phyloP scores from a whole-genome alignment of 768 basidiomycete species.

The Tephrocybe sp. region DNA sequence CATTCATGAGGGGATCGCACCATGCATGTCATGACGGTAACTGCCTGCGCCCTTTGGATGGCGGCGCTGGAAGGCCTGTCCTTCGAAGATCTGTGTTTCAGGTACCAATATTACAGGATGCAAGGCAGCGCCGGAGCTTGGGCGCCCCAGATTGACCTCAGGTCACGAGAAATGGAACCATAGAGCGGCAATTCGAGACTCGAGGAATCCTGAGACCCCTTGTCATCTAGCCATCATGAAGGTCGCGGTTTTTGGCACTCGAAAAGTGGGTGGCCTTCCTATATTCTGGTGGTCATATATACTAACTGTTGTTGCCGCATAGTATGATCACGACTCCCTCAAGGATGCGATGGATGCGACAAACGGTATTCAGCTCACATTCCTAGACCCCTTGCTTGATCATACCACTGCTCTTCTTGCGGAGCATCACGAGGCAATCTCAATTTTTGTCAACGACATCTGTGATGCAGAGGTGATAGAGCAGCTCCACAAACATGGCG shows the following conservation, averaged over 20 bases:
- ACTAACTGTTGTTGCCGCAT: not conserved
- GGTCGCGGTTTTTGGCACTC: constrained; percentile 39
- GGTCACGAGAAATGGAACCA: constrained; percentile 1
- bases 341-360: constrained; percentile 23
- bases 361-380: constrained; percentile 30
- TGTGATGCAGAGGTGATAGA: constrained; percentile 33
- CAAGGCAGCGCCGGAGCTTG: too few relatives aligned
- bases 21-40: too few relatives aligned
- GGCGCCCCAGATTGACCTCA: not conserved
- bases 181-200: not conserved
- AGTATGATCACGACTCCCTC: constrained; percentile 39
- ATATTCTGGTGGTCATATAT: not conserved
- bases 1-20: too few relatives aligned
- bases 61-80: too few relatives aligned
- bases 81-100: too few relatives aligned
- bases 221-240: constrained; percentile 28
- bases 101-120: too few relatives aligned
- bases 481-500: constrained; percentile 28
- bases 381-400: constrained; percentile 35
- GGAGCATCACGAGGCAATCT: constrained; percentile 35
- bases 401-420: constrained; percentile 32
- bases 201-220: not conserved
- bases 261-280: constrained; percentile 24
- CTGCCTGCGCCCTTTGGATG: too few relatives aligned
- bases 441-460: constrained; percentile 41